Base-by-base conservation (phyloP, 2,329 filamentous ascomycete species). In the Chalaropsis ovoidea region DNA sequence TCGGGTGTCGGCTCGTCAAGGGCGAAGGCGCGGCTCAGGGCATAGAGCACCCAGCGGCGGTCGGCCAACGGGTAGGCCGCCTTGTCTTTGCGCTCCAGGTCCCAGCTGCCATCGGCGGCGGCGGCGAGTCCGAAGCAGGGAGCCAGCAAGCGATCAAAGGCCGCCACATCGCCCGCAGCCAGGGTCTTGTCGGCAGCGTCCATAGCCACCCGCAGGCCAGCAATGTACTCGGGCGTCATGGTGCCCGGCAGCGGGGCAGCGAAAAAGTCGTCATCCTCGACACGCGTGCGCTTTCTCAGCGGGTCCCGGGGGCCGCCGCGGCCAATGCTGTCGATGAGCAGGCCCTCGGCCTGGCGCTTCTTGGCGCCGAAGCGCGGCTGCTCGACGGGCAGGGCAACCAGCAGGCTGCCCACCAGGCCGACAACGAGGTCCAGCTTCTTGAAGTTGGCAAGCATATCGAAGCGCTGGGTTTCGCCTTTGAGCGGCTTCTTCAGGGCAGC, bases 241-340 rank as follows among this genome's bases (percentile, higher is more conserved):
- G 80, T 80, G 2, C 81, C 81, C 0, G 81, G 80, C 68, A 79
- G 70, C 10, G 74, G 71, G 35, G 70, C 70, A 0, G 75, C 62
- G 74, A 68, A 61, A 52, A 63, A 61, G 61, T 65, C 41, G 42
- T 54, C 58, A 22, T 52, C 63, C 15, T 43, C 60, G 43, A 54
- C 35, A 27, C 61, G 42, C 42, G 42, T 10, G 39, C 45, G 31
- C 43, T 66, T 64, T 19, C 24, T 19, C 24, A 65, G 69, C 47
- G 76, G 69, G 69, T 77, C 76, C 3, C 76, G 70, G 11, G 75
- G 74, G 0, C 78, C 76, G 2, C 86, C 87, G 67, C 86, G 86
- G 1, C 87, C 86, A 64, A 92, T 83, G 0, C 88, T 87, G 71
- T 92, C 87, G 42, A 89, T 86, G 31, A 92, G 76, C 7, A 89